phyloP scores from a whole-genome alignment of 257 asterid genomes.

The Cynanchum wilfordii region DNA sequence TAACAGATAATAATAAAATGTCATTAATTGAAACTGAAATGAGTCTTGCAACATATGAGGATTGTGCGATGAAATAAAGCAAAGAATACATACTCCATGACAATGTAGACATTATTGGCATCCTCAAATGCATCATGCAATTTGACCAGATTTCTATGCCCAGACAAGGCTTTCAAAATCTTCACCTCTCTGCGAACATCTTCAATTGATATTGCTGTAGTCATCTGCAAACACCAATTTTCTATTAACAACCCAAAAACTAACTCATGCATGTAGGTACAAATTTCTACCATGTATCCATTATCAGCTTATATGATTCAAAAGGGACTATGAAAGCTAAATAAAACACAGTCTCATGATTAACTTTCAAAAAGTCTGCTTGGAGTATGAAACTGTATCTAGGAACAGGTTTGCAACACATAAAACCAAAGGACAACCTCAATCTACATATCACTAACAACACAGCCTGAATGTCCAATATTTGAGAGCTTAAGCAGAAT shows the following conservation, averaged over 20 bases:
- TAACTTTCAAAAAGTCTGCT: neutral
- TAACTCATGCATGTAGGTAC: neutral
- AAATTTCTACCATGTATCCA: neutral
- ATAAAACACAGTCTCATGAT: neutral
- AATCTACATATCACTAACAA: neutral
- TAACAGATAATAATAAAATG: neutral
- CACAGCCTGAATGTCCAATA: neutral
- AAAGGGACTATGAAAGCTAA: neutral
- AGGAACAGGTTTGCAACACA: neutral
- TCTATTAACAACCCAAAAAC: neutral
- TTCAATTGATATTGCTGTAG: conserved; percentile 80
- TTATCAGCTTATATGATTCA: neutral
- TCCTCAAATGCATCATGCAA: conserved; percentile 79
- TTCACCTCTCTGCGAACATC: conserved; percentile 90
- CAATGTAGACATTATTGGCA: conserved; percentile 61
- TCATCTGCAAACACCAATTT: conserved; percentile 59
- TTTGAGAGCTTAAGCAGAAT: neutral
- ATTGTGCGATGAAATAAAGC: neutral
- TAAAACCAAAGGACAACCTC: neutral
- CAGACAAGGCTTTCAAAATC: conserved; percentile 74
- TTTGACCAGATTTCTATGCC: conserved; percentile 62
- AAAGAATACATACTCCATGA: conserved; percentile 65
- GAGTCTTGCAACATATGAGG: too few relatives aligned
- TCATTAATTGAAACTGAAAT: neutral
- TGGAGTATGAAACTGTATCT: neutral